Evolutionary conservation across 345 rosid genomes (phyloP), one percentile per base, ranked within the genome.

Genomic region (Psidium friedrichsthalianum): DNA sequence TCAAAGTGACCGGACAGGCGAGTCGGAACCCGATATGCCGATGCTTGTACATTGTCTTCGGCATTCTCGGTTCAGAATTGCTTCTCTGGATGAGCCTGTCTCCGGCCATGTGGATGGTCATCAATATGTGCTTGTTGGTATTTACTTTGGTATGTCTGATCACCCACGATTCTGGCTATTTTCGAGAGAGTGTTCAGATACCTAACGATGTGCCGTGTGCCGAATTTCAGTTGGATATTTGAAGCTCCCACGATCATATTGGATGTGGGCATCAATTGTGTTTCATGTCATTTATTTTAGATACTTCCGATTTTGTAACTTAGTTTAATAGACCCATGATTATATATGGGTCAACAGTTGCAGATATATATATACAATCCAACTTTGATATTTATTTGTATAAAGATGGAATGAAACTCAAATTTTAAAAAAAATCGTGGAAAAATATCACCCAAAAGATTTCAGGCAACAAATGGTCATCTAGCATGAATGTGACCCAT

Each of bases 11-110:
- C 3, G 8, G 32, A 13, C 3, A 5, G 0, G 3, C 61, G 0
- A 0, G 4, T 5, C 29, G 0, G 1, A 57, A 24, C 3, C 8
- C 3, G 0, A 12, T n/a, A 58, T 58, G 2, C 15, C 16, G 7
- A 0, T 2, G 6, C 32, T 58, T 59, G 74, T 25, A 27, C 18
- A 1, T 59, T 8, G 3, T 59, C 13, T 59, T 59, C 6, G 36
- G 32, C 4, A 59, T 3, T 59, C 74, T 59, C 0, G 4, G 1
- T 3, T 13, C 1, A 1, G 9, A 59, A 11, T 12, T 59, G 20
- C 74, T 59, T 59, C 18, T 13, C 4, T 59, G 2, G 74, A 59
- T 3, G 2, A n/a, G 36, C 36, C 0, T 59, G 1, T 59, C 74
- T 59, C 1, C 2, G 18, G 9, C 7, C 3, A 59, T 59, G 36